Base-by-base conservation (phyloP, 1,284 basidiomycete species). In the Rhodotorula sp. region DNA sequence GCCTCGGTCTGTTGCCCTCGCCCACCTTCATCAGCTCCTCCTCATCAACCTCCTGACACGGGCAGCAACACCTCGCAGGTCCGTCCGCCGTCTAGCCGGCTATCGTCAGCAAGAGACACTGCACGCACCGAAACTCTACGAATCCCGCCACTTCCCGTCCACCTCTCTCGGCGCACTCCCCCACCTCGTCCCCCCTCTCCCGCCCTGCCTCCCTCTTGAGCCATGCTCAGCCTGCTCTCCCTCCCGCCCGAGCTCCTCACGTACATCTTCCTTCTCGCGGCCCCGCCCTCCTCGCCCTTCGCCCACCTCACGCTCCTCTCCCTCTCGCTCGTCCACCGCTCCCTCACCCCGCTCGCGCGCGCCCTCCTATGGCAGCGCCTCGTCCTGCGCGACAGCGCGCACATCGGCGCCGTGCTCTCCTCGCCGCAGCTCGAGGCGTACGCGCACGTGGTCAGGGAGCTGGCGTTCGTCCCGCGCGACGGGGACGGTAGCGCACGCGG, bases 211-310 rank as follows among this genome's bases (percentile, higher is more conserved):
- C 19, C 3, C 48, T 36, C 34, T 36, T 8, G 12, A 1, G 29
- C 8, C 36, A 64, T 60, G 62, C 17, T 15, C 22, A 6, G 29
- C 3, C 54, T 69, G 22, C 63, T 70, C 29, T 36, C 32, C 25
- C 54, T 70, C 6, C 68, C 68, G 29, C 64, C 60, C 9, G 68
- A 70, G 54, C 46, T 70, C 9, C 36, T 66, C 7, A 17, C 8
- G 36, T 7, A 56, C 25, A 61, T 69, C n/a, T 34, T 65, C 17
- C 25, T 25, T 4, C 13, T 25, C 34, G n/a, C 34, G 9, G 51
- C 36, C 34, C 37, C 44, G 22, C 32, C 21, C n/a, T 4, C n/a
- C 4, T 7, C 34, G 19, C 36, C 34, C 13, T 13, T 44, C 4
- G 15, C 44, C 15, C 7, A 8, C 44, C 44, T 4, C 4, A 44